A percentile compares a stretch with the other conserved stretches of the same genome.
Evolutionary conservation across 306 rosid genomes (phyloP).

Genomic region (Acmispon strigosus): DNA sequence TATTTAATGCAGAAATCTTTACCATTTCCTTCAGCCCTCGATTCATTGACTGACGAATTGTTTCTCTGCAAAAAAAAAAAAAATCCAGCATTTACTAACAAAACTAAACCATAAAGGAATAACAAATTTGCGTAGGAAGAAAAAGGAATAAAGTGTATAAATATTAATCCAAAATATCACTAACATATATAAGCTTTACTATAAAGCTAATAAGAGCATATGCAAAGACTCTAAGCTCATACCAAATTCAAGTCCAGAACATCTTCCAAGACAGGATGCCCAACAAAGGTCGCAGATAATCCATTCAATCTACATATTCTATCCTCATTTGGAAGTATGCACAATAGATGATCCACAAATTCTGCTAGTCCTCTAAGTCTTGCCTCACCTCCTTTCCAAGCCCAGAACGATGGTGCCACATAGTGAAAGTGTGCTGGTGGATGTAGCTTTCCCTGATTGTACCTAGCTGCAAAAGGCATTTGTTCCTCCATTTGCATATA

Average conservation of each 20-base stretch:
- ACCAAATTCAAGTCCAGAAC: conserved; percentile 50
- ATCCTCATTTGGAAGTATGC: conserved; percentile 91
- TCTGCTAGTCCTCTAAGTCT: conserved; percentile 63
- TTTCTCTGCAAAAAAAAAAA: conserved; percentile 31
- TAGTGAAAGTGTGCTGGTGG: conserved; percentile 71
- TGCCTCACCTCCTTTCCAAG: conserved; percentile 97
- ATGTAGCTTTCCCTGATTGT: conserved; percentile 29
- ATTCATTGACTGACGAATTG: conserved; percentile 31
- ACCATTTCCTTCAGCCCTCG: conserved; percentile 55
- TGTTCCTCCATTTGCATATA: conserved; percentile 30
- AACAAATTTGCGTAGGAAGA: neutral
- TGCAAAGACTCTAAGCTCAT: conserved; percentile 9
- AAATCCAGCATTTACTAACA: conserved; percentile 7
- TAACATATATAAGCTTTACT: neutral
- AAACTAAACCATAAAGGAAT: conserved; percentile 1
- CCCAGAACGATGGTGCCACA: conserved; percentile 96
- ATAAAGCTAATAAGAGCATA: neutral
- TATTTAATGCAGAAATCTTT: conserved; percentile 52
- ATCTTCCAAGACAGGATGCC: conserved; percentile 87
- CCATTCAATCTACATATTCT: conserved; percentile 73
- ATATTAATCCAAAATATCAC: neutral
- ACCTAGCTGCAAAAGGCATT: conserved; percentile 72
- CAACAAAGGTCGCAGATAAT: conserved; percentile 78
- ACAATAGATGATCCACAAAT: conserved; percentile 77
- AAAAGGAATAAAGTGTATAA: neutral